Evolutionary conservation across 495 filamentous ascomycete genomes (phyloP).

Genomic region (Neurospora cerealis): DNA sequence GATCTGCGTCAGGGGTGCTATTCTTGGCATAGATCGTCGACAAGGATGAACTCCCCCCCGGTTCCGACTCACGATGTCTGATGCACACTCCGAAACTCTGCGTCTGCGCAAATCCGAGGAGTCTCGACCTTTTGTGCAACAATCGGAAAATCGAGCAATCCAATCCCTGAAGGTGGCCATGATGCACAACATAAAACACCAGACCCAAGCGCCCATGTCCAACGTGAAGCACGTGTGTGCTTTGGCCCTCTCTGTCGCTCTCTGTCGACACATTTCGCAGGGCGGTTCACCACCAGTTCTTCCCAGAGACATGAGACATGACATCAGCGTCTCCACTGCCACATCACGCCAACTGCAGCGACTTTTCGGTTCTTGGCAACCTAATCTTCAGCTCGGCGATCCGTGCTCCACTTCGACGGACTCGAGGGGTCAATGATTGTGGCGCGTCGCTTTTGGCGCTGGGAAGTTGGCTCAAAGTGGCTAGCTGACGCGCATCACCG

Average conservation of each 20-base stretch:
- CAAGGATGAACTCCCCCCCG: not conserved
- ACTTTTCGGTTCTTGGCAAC: not conserved
- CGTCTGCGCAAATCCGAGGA: not conserved
- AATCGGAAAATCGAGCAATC: not conserved
- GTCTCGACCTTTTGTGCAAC: not conserved
- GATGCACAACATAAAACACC: not conserved
- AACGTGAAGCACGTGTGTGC: not conserved
- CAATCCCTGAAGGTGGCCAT: not conserved
- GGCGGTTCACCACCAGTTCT: not conserved
- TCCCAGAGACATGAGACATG: not conserved
- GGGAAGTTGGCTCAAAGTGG: not conserved
- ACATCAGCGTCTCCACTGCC: not conserved
- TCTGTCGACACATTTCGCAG: too few species aligned
- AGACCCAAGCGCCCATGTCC: not conserved
- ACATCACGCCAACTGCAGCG: not conserved
- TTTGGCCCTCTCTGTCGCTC: not conserved
- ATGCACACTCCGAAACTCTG: not conserved
- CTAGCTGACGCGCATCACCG: not conserved
- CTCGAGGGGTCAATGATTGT: not conserved
- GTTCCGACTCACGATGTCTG: not conserved
- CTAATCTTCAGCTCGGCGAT: not conserved
- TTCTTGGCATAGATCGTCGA: not conserved
- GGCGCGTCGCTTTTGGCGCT: not conserved
- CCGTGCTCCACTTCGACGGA: not conserved
- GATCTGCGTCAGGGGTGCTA: not conserved